phyloP scores from a whole-genome alignment of 2,329 filamentous ascomycete species.

The Fusarium mundagurra region DNA sequence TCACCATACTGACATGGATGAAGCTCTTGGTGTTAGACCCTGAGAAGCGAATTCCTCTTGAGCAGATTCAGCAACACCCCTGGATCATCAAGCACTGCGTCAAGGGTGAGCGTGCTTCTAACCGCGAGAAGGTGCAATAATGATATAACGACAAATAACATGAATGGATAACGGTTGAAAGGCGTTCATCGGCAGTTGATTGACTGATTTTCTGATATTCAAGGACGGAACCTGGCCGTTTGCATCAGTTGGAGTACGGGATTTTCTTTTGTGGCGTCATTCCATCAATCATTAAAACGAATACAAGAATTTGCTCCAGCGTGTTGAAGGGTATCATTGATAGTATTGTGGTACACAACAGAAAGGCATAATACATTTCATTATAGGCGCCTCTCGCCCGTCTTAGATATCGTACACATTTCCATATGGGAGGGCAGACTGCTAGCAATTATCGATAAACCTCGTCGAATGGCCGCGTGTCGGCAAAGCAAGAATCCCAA shows the following conservation, averaged over 20 bases:
- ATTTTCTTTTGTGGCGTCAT: slow-evolving; percentile 35
- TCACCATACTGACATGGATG: slow-evolving; percentile 38
- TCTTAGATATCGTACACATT: slow-evolving; percentile 39
- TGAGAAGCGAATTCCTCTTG: slow-evolving; percentile 89
- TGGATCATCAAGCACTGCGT: slow-evolving; percentile 98
- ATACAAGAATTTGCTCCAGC: slow-evolving; percentile 26
- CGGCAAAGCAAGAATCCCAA: slow-evolving; percentile 97
- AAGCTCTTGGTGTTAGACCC: slow-evolving; percentile 91
- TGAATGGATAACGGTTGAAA: slow-evolving; percentile 23
- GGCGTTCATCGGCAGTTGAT: slow-evolving; percentile 37
- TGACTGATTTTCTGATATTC: slow-evolving; percentile 12
- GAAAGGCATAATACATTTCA: slow-evolving; percentile 20
- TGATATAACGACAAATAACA: slow-evolving; percentile 31
- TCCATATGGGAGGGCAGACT: background rate
- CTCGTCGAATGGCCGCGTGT: slow-evolving; percentile 96
- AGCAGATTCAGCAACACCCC: slow-evolving; percentile 88
- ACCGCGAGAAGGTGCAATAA: slow-evolving; percentile 57
- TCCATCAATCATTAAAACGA: slow-evolving; percentile 14
- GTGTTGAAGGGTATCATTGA: slow-evolving; percentile 40
- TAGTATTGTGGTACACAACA: slow-evolving; percentile 35
- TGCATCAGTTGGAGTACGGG: slow-evolving; percentile 47
- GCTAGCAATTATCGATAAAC: slow-evolving; percentile 76
- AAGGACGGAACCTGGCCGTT: slow-evolving; percentile 32
- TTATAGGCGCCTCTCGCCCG: slow-evolving; percentile 16
- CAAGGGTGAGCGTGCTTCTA: slow-evolving; percentile 65